Conservation (phyloP, 2,329 filamentous ascomycete genomes). For the Pleomassaria siparia region DNA sequence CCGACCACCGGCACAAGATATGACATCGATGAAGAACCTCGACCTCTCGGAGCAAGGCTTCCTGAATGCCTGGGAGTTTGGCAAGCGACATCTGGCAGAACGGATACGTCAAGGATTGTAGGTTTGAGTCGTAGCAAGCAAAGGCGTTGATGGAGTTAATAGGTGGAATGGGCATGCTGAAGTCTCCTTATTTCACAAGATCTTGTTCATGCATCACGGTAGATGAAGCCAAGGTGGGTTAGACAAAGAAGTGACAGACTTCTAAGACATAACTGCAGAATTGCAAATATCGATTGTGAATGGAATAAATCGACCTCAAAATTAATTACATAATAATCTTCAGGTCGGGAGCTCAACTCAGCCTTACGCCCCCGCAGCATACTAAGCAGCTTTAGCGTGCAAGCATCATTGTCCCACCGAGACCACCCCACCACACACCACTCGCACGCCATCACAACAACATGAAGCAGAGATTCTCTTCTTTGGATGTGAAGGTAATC, state of each 20-base stretch:
- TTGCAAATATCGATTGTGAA: neutral
- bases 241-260: no score
- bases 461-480: conserved; percentile 81
- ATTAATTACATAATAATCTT: neutral
- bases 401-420: conserved; percentile 25
- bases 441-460: conserved; percentile 27
- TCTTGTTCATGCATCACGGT: neutral
- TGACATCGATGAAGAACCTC: conserved; percentile 84
- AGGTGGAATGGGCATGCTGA: neutral
- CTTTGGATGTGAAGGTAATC: conserved; percentile 71
- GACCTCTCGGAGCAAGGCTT: conserved; percentile 95
- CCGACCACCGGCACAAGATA: conserved; percentile 86
- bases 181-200: neutral
- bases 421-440: conserved; percentile 26
- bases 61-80: conserved; percentile 90
- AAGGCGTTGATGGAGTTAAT: conserved; percentile 11
- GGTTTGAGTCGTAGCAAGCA: conserved; percentile 17
- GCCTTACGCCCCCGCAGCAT: conserved; percentile 19
- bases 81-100: conserved; percentile 87
- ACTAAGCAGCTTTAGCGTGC: conserved; percentile 17
- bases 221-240: neutral
- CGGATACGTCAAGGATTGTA: conserved; percentile 75
- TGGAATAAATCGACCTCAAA: no score
- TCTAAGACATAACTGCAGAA: neutral
- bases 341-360: conserved; percentile 15